Base-by-base conservation (phyloP, 2,329 filamentous ascomycete species). In the Bipolaris zeicola region DNA sequence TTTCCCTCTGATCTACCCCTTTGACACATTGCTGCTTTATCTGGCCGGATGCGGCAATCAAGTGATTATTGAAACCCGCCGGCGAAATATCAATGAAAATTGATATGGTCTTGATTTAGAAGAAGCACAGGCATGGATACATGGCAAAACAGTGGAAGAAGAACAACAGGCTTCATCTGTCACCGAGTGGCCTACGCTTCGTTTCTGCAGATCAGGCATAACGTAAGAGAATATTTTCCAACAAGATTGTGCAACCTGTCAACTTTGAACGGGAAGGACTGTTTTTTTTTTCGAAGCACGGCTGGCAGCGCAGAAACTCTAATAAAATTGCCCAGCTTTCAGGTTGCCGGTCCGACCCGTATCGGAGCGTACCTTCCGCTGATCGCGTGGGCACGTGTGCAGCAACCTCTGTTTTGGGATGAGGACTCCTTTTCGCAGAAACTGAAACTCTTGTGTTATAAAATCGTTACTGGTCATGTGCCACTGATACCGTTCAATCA, bases 281-380 rank as follows among this genome's bases (percentile, higher is more conserved):
- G n/a, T n/a, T n/a, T 24, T 13, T 7, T 2, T n/a, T n/a, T 18
- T 22, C 8, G 22, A 13, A 50, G 33, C 11, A 18, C 8, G 24
- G 42, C 42, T 31, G n/a, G 26, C 42, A 31, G 41, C 14, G 42
- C 42, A 44, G 24, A 16, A 31, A 44, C n/a, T 28, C 16, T n/a
- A 31, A 33, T 31, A 26, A 44, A 20, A 34, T 20, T 52, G 48
- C 33, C 39, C 20, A 34, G 42, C 31, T 52, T 38, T 22, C 34
- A 36, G 26, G 18, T 51, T 51, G 43, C 38, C 53, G 53, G 53
- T 34, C 53, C 53, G 53, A 55, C 42, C 53, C 53, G 53, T 52
- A 20, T 45, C 53, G 53, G 53, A 26, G 42, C 53, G 53, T 55
- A 33, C 53, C 53, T 55, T 41, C 53, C 53, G 53, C 42, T 37